A percentile compares a stretch with the other conserved stretches of the same genome.
Conservation (phyloP, 1,284 basidiomycete genomes). For the Caloboletus firmus region DNA sequence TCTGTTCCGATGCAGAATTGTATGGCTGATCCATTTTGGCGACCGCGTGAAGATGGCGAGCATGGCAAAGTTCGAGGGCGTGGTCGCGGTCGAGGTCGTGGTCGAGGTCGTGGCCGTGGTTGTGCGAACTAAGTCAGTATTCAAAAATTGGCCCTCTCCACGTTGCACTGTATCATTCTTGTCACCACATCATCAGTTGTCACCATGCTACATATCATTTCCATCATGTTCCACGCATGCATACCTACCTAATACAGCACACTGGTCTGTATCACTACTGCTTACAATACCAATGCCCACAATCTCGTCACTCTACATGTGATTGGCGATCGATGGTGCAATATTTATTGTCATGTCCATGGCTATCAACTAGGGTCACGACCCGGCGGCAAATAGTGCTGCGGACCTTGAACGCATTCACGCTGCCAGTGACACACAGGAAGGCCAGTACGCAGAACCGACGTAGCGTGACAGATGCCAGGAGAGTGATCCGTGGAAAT, state of each 20-base stretch:
- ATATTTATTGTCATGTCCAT: conserved; percentile 1
- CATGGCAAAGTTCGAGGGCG: conserved; percentile 43
- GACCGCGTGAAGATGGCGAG: conserved; percentile 14
- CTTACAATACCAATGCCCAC: conserved; percentile 14
- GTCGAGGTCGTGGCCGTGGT: conserved; percentile 28
- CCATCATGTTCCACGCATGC: conserved; percentile 27
- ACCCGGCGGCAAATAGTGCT: background rate
- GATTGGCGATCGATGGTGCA: conserved; percentile 23
- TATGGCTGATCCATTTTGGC: conserved; percentile 6
- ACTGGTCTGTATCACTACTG: conserved; percentile 9
- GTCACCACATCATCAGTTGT: conserved; percentile 20
- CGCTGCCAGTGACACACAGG: conserved; percentile 1
- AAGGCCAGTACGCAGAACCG: background rate
- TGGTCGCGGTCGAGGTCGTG: conserved; percentile 33
- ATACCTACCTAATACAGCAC: conserved; percentile 23
- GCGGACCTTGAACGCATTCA: conserved; percentile 5
- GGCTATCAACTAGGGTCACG: background rate
- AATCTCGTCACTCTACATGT: conserved; percentile 12
- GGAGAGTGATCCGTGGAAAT: no score
- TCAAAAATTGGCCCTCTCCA: conserved; percentile 6
- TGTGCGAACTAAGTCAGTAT: conserved; percentile 15
- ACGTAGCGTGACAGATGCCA: background rate
- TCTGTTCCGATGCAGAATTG: conserved; percentile 5
- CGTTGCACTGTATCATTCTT: conserved; percentile 21
- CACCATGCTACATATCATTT: conserved; percentile 22